These are phyloP conservation scores for Emmonsia crescens DNA, from an alignment of 2,329 filamentous ascomycete species.

Conservation along the genomic window DNA sequence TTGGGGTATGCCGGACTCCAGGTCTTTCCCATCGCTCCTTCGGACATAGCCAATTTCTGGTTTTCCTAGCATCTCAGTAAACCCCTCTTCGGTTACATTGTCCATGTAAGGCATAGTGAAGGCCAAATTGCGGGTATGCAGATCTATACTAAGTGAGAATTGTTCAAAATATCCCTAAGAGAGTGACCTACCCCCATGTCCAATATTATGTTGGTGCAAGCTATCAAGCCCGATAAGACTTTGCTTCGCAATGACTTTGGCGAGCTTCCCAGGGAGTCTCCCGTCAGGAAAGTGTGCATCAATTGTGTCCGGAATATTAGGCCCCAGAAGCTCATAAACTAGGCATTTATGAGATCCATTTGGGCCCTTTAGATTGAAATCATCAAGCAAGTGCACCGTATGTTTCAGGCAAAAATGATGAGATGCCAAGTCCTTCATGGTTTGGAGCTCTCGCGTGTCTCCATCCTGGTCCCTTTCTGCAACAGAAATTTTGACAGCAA, in stretches of 20 bases:
- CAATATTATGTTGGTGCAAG: constrained; percentile 31
- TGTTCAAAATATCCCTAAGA: constrained; percentile 5
- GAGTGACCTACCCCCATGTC: constrained; percentile 27
- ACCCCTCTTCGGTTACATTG: constrained; percentile 12
- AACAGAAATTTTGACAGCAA: constrained; percentile 19
- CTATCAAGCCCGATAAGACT: constrained; percentile 26
- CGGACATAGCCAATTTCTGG: constrained; percentile 18
- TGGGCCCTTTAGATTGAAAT: constrained; percentile 31
- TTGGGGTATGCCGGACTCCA: constrained; percentile 15
- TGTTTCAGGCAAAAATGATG: constrained; percentile 15
- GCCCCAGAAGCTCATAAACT: constrained; percentile 32
- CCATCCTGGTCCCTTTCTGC: constrained; percentile 10
- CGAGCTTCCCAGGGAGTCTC: constrained; percentile 32
- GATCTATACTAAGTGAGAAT: constrained; percentile 16
- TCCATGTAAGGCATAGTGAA: constrained; percentile 16
- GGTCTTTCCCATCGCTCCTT: constrained; percentile 16
- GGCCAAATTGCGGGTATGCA: constrained; percentile 21
- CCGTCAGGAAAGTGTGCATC: constrained; percentile 23
- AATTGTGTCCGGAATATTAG: constrained; percentile 30
- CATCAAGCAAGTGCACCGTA: constrained; percentile 27
- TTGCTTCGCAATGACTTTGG: constrained; percentile 34
- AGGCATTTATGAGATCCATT: constrained; percentile 38
- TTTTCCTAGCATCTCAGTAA: constrained; percentile 17
- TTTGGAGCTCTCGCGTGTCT: constrained; percentile 13
- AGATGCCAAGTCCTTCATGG: background rate